Evolutionary conservation across 179 eudicot species (phyloP).

Genomic region (Beta lomatogona): DNA sequence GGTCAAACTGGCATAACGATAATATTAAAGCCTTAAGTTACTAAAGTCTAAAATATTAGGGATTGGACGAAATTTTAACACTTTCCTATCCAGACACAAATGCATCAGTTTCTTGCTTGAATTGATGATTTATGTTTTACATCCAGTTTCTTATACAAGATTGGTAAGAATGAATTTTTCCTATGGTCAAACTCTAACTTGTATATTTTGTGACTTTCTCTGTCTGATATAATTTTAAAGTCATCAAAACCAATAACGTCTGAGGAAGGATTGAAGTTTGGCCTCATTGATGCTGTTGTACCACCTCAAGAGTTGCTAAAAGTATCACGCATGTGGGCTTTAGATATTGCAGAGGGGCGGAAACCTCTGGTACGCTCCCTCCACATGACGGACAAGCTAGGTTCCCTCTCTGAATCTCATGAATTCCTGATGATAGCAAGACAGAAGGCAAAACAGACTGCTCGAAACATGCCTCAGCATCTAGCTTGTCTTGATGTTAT

Average conservation of each 20-base stretch:
- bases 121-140: too few species aligned
- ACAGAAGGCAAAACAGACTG: constrained; percentile 69
- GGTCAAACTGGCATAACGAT: too few species aligned
- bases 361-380: too few species aligned
- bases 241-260: constrained; percentile 70
- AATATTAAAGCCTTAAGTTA: too few species aligned
- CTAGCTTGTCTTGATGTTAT: constrained; percentile 86
- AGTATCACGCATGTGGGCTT: constrained; percentile 75
- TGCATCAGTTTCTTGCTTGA: too few species aligned
- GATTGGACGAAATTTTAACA: too few species aligned
- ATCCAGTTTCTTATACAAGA: too few species aligned
- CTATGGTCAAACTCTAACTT: not conserved
- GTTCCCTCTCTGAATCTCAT: too few species aligned
- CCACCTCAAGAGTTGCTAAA: constrained; percentile 67
- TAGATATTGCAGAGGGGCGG: constrained; percentile 71
- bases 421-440: constrained; percentile 64
- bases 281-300: constrained; percentile 82
- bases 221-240: constrained; percentile 35
- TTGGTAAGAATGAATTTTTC: too few species aligned
- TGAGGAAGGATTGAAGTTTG: constrained; percentile 77
- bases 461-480: constrained; percentile 86
- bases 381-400: too few species aligned
- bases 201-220: not conserved
- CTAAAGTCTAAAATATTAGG: too few species aligned
- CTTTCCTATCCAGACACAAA: too few species aligned